phyloP scores from a whole-genome alignment of 225 moss, liverwort and hornwort genomes.

The Pseudoscleropodium purum region DNA sequence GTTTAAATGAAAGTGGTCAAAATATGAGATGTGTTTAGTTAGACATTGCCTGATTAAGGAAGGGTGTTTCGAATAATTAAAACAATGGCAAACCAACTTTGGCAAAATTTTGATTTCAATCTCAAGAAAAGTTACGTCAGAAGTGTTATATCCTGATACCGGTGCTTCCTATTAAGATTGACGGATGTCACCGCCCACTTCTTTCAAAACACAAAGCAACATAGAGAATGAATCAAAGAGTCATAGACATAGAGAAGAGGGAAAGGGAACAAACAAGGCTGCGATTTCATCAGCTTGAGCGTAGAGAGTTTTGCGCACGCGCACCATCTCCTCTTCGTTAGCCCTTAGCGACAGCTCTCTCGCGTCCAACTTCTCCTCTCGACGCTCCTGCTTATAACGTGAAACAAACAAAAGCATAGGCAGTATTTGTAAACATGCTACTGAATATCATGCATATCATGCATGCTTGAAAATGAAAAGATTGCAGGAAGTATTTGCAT shows the following conservation, averaged over 20 bases:
- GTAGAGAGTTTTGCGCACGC: constrained; percentile 34
- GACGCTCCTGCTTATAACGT: constrained; percentile 29
- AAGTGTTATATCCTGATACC: not conserved
- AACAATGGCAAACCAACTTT: not conserved
- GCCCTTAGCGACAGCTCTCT: constrained; percentile 27
- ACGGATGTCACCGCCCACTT: not conserved
- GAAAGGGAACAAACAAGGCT: constrained; percentile 24
- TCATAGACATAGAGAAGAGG: not conserved
- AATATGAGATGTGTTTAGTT: not conserved
- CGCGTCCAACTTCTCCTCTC: constrained; percentile 56
- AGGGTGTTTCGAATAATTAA: not conserved
- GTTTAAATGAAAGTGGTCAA: not conserved
- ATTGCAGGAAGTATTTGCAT: not conserved
- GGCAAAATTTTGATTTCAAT: not conserved
- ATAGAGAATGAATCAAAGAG: not conserved
- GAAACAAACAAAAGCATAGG: not conserved
- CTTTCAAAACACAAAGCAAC: not conserved
- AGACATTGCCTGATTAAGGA: not conserved
- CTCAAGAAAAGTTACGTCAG: not conserved
- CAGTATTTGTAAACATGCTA: not conserved
- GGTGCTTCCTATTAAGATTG: not conserved
- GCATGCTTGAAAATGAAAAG: not conserved
- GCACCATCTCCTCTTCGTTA: constrained; percentile 50
- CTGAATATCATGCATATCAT: not conserved
- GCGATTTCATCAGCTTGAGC: constrained; percentile 43